Conservation (phyloP, 2,329 filamentous ascomycete species). For the Pyrenochaeta sp. region DNA sequence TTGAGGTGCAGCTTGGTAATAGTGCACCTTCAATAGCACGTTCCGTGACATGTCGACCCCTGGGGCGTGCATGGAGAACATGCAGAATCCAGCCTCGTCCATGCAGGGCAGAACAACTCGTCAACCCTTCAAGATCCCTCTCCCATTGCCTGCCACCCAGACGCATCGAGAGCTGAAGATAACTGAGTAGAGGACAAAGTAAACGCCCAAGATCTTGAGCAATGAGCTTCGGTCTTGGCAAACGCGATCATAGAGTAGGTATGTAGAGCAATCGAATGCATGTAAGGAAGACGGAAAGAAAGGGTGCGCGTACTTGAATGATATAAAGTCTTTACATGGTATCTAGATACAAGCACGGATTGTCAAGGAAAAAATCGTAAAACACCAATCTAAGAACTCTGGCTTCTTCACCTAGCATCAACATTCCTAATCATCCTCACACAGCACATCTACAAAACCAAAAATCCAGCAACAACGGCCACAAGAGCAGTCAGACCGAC, state of each 20-base stretch:
- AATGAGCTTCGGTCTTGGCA: too few species aligned
- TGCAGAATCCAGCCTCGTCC: slow-evolving; percentile 11
- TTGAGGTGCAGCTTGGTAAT: background rate
- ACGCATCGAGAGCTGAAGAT: background rate
- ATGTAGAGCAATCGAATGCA: too few species aligned
- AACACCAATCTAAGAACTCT: background rate
- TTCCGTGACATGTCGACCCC: slow-evolving; percentile 14
- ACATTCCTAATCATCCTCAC: background rate
- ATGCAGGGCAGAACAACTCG: slow-evolving; percentile 1
- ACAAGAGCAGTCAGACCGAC: slow-evolving; percentile 29
- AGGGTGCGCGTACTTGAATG: slow-evolving; percentile 6
- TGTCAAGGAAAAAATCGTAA: slow-evolving; percentile 10
- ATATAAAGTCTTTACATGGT: slow-evolving; percentile 6
- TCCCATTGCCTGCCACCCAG: background rate
- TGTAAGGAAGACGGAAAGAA: background rate
- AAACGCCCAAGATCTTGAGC: too few species aligned
- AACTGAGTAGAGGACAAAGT: background rate
- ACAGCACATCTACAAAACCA: slow-evolving; percentile 28
- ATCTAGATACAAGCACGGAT: slow-evolving; percentile 5
- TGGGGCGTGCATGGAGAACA: slow-evolving; percentile 15
- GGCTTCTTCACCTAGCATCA: background rate
- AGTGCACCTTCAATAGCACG: background rate
- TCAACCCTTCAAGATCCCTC: background rate
- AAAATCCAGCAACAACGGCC: slow-evolving; percentile 27
- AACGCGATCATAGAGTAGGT: too few species aligned